These are phyloP conservation scores for Penicillium turbatum DNA, from an alignment of 495 filamentous ascomycete species.

Conservation along the genomic window DNA sequence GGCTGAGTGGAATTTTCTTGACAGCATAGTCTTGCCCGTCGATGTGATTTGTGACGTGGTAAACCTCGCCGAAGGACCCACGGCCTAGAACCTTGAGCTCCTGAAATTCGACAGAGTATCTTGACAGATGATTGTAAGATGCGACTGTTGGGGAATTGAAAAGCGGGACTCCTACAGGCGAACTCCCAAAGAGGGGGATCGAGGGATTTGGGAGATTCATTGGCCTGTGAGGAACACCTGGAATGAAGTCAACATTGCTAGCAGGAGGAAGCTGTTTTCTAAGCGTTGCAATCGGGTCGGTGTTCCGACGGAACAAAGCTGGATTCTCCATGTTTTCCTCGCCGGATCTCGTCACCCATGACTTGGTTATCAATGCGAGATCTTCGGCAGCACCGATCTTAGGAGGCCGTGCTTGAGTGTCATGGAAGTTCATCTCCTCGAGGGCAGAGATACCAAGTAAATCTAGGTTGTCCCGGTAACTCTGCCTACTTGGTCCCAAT, in stretches of 20 bases:
- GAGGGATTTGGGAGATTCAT: constrained; percentile 20
- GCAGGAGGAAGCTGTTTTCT: constrained; percentile 18
- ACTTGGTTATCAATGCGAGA: constrained; percentile 23
- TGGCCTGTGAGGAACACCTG: constrained; percentile 23
- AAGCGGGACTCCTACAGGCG: constrained; percentile 33
- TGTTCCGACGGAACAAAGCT: constrained; percentile 7
- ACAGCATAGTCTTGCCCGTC: constrained; percentile 51
- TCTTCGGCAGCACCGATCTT: constrained; percentile 18
- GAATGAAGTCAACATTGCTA: constrained; percentile 17
- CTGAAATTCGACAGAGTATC: constrained; percentile 42
- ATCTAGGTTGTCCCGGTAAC: constrained; percentile 44
- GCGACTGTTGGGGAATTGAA: constrained; percentile 23
- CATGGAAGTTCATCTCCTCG: constrained; percentile 32
- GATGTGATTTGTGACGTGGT: constrained; percentile 48
- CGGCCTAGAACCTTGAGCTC: constrained; percentile 45
- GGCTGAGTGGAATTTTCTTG: constrained; percentile 51
- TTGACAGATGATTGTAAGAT: constrained; percentile 26
- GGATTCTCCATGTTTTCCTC: constrained; percentile 6
- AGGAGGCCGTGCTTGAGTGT: constrained; percentile 9
- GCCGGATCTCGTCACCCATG: constrained; percentile 7
- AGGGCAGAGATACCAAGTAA: constrained; percentile 36
- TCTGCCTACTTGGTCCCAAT: constrained; percentile 33
- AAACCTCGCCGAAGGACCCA: constrained; percentile 52
- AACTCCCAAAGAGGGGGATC: constrained; percentile 32
- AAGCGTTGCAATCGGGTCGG: constrained; percentile 12